Conservation (phyloP, 192 early-diverging fungal genomes). For the Entomortierella lignicola region DNA sequence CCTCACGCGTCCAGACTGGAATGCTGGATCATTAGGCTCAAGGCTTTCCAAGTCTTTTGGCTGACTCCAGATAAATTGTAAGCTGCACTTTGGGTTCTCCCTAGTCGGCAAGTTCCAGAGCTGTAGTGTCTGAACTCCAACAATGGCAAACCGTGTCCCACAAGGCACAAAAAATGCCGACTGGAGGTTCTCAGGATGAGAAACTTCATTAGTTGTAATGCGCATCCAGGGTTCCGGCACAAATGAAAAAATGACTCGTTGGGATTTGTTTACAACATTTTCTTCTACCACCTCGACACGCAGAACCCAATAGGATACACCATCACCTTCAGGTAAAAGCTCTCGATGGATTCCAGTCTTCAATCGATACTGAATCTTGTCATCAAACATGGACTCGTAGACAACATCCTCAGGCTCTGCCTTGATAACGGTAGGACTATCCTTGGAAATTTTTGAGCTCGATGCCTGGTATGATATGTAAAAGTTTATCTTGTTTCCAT, state of each 20-base stretch:
- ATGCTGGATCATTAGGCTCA: not conserved
- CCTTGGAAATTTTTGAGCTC: slow-evolving; percentile 25
- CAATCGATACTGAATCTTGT: slow-evolving; percentile 24
- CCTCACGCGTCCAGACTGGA: slow-evolving; percentile 16
- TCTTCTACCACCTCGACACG: slow-evolving; percentile 40
- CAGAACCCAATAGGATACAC: slow-evolving; percentile 40
- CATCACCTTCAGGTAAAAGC: slow-evolving; percentile 48
- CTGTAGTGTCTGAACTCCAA: slow-evolving; percentile 42
- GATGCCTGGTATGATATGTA: slow-evolving; percentile 32
- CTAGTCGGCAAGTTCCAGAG: slow-evolving; percentile 40
- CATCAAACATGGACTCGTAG: slow-evolving; percentile 17
- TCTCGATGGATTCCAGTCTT: slow-evolving; percentile 28
- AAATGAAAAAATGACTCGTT: slow-evolving; percentile 35
- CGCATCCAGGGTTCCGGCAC: slow-evolving; percentile 54
- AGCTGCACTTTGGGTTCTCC: slow-evolving; percentile 38
- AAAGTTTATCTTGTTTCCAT: slow-evolving; percentile 34
- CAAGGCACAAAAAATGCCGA: slow-evolving; percentile 30
- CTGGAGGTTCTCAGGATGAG: slow-evolving; percentile 33
- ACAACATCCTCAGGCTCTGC: slow-evolving; percentile 11
- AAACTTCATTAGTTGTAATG: slow-evolving; percentile 29
- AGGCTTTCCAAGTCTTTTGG: slow-evolving; percentile 26
- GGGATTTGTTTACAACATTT: slow-evolving; percentile 7
- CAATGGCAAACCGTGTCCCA: slow-evolving; percentile 24
- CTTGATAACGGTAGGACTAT: slow-evolving; percentile 5
- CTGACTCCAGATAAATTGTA: slow-evolving; percentile 53